These are phyloP conservation scores for Ceriops zippeliana DNA, from an alignment of 345 rosid genomes.

Conservation along the genomic window DNA sequence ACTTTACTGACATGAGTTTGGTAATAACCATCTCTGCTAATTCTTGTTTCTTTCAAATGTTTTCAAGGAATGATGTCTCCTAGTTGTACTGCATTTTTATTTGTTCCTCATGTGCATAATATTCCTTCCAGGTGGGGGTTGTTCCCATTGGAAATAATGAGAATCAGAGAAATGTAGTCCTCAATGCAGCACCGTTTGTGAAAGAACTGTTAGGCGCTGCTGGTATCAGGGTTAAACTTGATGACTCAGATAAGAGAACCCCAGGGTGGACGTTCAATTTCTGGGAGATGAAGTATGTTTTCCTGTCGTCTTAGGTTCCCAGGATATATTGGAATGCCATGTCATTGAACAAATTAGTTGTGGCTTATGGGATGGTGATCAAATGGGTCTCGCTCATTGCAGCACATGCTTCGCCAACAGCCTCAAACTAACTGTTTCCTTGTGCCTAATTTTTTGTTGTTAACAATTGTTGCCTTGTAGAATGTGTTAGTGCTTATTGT, in stretches of 20 bases:
- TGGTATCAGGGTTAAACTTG: conserved; percentile 79
- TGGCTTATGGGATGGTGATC: not conserved
- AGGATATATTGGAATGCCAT: not conserved
- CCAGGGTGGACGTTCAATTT: conserved; percentile 95
- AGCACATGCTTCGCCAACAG: not conserved
- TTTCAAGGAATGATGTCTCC: not conserved
- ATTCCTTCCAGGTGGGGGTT: conserved; percentile 55
- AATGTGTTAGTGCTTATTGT: not conserved
- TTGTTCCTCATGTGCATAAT: not conserved
- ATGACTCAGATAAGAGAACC: conserved; percentile 70
- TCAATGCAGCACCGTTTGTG: conserved; percentile 61
- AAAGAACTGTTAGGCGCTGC: conserved; percentile 55
- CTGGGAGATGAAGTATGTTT: conserved; percentile 87
- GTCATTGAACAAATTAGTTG: not conserved
- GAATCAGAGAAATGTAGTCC: conserved; percentile 63
- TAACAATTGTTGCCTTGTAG: not conserved
- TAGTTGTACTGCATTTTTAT: not conserved
- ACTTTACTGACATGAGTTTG: conserved; percentile 73
- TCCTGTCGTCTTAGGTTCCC: not conserved
- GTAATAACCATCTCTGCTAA: conserved; percentile 16
- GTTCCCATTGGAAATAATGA: conserved; percentile 89
- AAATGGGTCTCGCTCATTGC: not conserved
- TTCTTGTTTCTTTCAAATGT: not conserved
- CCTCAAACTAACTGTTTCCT: not conserved
- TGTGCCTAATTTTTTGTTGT: not conserved